These are phyloP conservation scores for Penicillium sp. DNA, from an alignment of 2,329 filamentous ascomycete species.

Conservation along the genomic window DNA sequence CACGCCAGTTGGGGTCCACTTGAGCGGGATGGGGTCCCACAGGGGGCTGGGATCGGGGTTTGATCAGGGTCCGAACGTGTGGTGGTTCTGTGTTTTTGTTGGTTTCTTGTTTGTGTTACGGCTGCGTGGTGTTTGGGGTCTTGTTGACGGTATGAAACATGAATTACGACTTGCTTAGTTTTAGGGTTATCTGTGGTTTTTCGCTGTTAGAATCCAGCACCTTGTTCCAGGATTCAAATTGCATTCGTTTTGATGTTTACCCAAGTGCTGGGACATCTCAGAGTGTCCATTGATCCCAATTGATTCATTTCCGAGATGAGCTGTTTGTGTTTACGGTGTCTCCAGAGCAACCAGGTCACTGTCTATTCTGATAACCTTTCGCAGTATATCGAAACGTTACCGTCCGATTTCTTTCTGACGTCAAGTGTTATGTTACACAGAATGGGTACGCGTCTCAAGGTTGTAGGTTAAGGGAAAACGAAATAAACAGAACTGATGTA, in stretches of 20 bases:
- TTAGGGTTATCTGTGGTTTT: not conserved
- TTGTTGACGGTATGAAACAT: not conserved
- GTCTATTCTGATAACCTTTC: not conserved
- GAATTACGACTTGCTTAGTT: not conserved
- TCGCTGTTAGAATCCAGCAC: too few species aligned
- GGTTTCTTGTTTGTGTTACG: not conserved
- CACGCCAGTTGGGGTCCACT: constrained; percentile 24
- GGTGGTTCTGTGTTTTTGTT: not conserved
- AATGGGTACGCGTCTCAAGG: not conserved
- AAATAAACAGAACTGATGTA: not conserved
- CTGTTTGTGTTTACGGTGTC: not conserved
- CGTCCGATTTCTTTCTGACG: not conserved
- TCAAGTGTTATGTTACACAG: not conserved
- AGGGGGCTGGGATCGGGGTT: not conserved
- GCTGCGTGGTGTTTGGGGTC: not conserved
- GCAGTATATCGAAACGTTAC: not conserved
- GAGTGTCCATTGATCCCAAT: too few species aligned
- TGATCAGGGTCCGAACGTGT: not conserved
- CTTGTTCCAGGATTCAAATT: too few species aligned
- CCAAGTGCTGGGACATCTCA: too few species aligned
- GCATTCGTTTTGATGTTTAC: too few species aligned
- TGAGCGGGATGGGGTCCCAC: constrained; percentile 6
- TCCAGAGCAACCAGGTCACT: not conserved
- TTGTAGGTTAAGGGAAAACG: not conserved
- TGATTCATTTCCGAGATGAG: not conserved